Conservation (phyloP, 352 stramenopile genomes). For the Pythium myriotylum region DNA sequence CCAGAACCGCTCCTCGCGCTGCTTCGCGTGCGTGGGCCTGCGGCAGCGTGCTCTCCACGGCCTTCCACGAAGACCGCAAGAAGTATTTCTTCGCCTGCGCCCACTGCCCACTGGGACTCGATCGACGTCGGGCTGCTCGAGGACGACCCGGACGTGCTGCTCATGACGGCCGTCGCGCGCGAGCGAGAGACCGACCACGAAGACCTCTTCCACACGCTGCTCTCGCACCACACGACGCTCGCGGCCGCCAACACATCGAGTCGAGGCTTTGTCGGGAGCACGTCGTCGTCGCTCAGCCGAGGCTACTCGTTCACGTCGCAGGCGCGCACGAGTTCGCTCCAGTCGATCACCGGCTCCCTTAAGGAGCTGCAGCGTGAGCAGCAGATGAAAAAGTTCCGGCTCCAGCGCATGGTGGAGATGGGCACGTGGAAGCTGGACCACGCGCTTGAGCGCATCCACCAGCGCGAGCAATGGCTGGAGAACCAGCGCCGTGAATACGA, state of each 20-base stretch:
- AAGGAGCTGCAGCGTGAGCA: constrained; percentile 82
- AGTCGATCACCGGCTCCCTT: constrained; percentile 66
- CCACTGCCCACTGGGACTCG: constrained; percentile 89
- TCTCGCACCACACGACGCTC: constrained; percentile 52
- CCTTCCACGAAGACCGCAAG: constrained; percentile 53
- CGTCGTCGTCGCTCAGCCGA: constrained; percentile 2
- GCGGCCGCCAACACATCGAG: constrained; percentile 19
- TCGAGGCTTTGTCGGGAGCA: background rate
- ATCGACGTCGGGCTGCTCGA: constrained; percentile 60
- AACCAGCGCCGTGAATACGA: constrained; percentile 59
- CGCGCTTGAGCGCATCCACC: constrained; percentile 45
- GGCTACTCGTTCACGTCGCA: background rate
- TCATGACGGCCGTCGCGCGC: constrained; percentile 77
- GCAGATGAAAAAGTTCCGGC: constrained; percentile 80
- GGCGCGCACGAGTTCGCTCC: constrained; percentile 35
- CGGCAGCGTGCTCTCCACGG: constrained; percentile 65
- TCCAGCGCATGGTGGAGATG: constrained; percentile 72
- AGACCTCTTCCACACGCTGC: constrained; percentile 72
- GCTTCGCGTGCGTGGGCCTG: constrained; percentile 81
- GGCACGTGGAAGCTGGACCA: constrained; percentile 77
- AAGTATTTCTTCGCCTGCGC: constrained; percentile 82
- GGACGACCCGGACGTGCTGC: constrained; percentile 80
- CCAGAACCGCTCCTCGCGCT: constrained; percentile 87
- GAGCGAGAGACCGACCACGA: constrained; percentile 76
- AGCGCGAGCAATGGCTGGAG: constrained; percentile 63